A percentile compares a stretch with the other conserved stretches of the same genome.
Conservation (phyloP, 78 protist genomes). For the Dictyostelium capitatum region DNA sequence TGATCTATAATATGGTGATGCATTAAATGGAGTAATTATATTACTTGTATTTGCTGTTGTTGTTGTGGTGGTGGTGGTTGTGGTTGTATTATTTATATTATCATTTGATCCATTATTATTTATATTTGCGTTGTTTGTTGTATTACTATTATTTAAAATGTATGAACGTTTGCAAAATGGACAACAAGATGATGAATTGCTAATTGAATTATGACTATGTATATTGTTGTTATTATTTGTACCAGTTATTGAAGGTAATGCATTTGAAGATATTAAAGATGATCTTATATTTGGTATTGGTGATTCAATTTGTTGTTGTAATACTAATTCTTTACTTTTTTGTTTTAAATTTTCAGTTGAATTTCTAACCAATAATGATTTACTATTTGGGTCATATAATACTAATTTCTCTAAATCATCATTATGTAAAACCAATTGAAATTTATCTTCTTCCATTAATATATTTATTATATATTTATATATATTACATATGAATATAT, state of each 20-base stretch:
- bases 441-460: constrained; percentile 38
- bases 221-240: background rate
- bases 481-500: too few relatives aligned
- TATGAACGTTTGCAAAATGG: constrained; percentile 13
- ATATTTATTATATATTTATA: background rate
- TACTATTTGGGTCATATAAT: constrained; percentile 46
- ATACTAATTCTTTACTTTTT: background rate
- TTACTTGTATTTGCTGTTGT: background rate
- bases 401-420: constrained; percentile 68
- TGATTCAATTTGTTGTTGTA: constrained; percentile 8
- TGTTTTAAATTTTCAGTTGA: background rate
- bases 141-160: background rate
- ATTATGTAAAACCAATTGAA: constrained; percentile 70
- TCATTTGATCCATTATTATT: background rate
- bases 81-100: background rate
- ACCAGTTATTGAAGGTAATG: background rate
- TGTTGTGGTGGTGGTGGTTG: background rate
- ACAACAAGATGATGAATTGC: background rate
- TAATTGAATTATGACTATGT: background rate
- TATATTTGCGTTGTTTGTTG: background rate
- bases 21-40: background rate
- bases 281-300: background rate
- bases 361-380: constrained; percentile 9
- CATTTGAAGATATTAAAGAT: background rate
- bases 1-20: background rate